Conservation (phyloP, 2,329 filamentous ascomycete species). For the Pestalotiopsis sp. region DNA sequence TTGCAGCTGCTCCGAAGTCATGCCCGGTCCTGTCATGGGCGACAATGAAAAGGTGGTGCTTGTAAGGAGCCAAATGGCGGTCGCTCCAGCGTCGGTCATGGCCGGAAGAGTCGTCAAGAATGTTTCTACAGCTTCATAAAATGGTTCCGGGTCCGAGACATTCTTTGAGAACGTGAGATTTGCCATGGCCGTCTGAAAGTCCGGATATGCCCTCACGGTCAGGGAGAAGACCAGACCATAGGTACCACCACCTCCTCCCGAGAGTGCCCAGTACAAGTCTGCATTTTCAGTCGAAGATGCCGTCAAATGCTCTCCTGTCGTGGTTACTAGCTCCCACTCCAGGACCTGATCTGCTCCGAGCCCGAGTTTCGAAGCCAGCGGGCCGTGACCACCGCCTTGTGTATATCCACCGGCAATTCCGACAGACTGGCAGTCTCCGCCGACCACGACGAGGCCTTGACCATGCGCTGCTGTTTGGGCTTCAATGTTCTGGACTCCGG, state of each 20-base stretch:
- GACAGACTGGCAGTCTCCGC: conserved; percentile 37
- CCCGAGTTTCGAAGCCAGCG: conserved; percentile 37
- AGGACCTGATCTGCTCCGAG: conserved; percentile 46
- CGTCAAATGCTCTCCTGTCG: conserved; percentile 26
- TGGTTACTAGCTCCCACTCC: conserved; percentile 19
- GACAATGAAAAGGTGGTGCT: too few species aligned
- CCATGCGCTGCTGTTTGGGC: conserved; percentile 16
- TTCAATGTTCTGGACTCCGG: conserved; percentile 23
- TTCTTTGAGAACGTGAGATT: background rate
- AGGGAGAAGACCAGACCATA: conserved; percentile 51
- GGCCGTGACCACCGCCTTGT: conserved; percentile 48
- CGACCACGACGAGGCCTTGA: conserved; percentile 35
- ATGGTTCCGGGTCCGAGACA: background rate
- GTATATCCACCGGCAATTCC: conserved; percentile 48
- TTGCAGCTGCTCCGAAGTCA: too few species aligned
- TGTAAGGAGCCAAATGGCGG: too few species aligned
- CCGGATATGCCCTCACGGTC: conserved; percentile 46
- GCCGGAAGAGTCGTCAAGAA: conserved; percentile 5
- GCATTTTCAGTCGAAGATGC: conserved; percentile 41
- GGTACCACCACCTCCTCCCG: conserved; percentile 49
- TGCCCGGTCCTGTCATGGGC: too few species aligned
- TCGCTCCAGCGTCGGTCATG: background rate
- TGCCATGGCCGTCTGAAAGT: conserved; percentile 23
- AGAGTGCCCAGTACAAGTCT: conserved; percentile 56
- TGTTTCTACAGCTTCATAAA: conserved; percentile 10